Percentiles rank a stretch among this genome's conserved stretches.
These are phyloP conservation scores for Fraxinus cuspidata DNA, from an alignment of 257 asterid genomes.

Conservation along the genomic window DNA sequence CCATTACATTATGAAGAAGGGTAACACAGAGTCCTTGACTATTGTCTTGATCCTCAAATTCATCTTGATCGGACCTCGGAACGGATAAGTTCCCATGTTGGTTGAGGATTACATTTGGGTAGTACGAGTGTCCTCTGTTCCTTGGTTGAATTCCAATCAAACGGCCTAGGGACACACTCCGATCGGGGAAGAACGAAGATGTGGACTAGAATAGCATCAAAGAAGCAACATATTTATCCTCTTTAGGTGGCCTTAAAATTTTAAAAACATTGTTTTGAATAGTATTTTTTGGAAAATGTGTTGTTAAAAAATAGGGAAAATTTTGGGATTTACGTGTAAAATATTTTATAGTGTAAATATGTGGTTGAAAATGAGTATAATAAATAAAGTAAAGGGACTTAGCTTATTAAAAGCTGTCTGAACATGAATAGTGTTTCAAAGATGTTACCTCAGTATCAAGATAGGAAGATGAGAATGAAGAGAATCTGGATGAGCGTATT, in stretches of 20 bases:
- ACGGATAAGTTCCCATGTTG: slow-evolving; percentile 19
- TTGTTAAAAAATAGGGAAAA: too few relatives aligned
- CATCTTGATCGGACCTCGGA: slow-evolving; percentile 21
- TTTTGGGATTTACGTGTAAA: too few relatives aligned
- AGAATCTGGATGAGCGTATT: slow-evolving; percentile 38
- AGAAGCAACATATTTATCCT: neutral
- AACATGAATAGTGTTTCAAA: neutral
- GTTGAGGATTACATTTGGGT: slow-evolving; percentile 3
- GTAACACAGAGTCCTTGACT: slow-evolving; percentile 45
- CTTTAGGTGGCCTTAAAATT: too few relatives aligned
- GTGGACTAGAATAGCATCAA: slow-evolving; percentile 50
- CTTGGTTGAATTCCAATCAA: slow-evolving; percentile 55
- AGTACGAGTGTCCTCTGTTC: slow-evolving; percentile 32
- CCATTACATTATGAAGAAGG: slow-evolving; percentile 45
- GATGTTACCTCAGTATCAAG: slow-evolving; percentile 48
- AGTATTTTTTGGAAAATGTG: too few relatives aligned
- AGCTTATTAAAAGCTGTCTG: neutral
- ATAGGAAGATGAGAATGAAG: slow-evolving; percentile 54
- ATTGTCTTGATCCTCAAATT: slow-evolving; percentile 20
- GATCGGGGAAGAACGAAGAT: slow-evolving; percentile 65
- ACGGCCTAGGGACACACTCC: slow-evolving; percentile 61
- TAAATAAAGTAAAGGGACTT: too few relatives aligned
- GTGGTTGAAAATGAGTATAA: too few relatives aligned
- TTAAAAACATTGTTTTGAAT: too few relatives aligned
- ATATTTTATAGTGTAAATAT: too few relatives aligned